Conservation (phyloP, 768 basidiomycete species). For the Fibroporia radiculosa region DNA sequence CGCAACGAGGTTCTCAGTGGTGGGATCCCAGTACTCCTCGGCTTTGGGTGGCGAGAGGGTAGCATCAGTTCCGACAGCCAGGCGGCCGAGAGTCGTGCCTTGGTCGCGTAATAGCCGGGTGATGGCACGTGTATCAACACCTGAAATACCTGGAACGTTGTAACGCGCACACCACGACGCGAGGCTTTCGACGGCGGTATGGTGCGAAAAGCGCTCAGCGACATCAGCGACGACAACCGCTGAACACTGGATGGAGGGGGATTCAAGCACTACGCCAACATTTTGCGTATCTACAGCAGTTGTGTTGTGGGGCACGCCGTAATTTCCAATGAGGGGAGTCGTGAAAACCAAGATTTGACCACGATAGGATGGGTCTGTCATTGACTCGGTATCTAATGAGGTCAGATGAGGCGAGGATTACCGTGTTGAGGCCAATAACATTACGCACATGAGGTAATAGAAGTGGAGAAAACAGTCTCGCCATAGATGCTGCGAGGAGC, state of each 20-base stretch:
- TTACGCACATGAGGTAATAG: conserved; percentile 89
- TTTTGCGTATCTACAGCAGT: conserved; percentile 65
- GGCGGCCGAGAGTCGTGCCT: conserved; percentile 89
- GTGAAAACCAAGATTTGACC: conserved; percentile 99
- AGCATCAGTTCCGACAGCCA: conserved; percentile 75
- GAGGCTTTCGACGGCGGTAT: conserved; percentile 88
- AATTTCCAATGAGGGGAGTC: conserved; percentile 96
- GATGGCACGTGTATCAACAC: conserved; percentile 96
- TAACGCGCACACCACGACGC: conserved; percentile 90
- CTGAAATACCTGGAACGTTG: conserved; percentile 88
- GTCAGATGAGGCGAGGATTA: background rate
- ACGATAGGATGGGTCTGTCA: conserved; percentile 99
- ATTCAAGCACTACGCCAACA: conserved; percentile 87
- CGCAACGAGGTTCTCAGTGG: conserved; percentile 86
- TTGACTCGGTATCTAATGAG: conserved; percentile 91
- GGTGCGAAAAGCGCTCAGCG: conserved; percentile 92
- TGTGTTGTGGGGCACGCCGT: conserved; percentile 85
- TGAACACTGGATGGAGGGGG: conserved; percentile 81
- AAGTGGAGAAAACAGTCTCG: conserved; percentile 98
- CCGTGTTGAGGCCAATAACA: background rate
- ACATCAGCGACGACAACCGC: conserved; percentile 92
- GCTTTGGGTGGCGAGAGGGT: conserved; percentile 48
- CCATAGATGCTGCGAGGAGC: conserved; percentile 82
- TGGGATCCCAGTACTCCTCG: conserved; percentile 91
- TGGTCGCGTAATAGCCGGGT: conserved; percentile 91